A percentile compares a stretch with the other conserved stretches of the same genome.
Evolutionary conservation across 129 eudicot genomes (phyloP).

Genomic region (Arctium lappa): DNA sequence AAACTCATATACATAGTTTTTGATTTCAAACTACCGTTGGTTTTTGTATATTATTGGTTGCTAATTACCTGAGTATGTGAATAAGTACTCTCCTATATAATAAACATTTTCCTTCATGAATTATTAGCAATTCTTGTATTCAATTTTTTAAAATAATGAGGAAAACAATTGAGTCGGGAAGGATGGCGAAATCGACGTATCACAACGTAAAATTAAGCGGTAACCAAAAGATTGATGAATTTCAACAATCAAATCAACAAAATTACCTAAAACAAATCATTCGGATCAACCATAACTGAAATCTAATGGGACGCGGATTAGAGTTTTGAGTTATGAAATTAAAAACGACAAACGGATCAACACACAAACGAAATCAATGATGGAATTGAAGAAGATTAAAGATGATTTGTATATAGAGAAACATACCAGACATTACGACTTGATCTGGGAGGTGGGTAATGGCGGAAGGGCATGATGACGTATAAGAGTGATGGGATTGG

Average conservation of each 20-base stretch:
- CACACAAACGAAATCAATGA: not conserved
- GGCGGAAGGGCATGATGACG: slow-evolving; percentile 33
- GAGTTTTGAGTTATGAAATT: not conserved
- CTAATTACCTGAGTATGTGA: no score
- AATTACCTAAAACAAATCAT: not conserved
- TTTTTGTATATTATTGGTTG: no score
- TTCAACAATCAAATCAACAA: not conserved
- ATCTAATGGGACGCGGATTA: not conserved
- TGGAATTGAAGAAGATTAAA: not conserved
- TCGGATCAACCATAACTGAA: not conserved
- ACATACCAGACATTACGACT: slow-evolving; percentile 23
- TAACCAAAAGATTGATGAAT: not conserved
- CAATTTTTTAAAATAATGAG: no score
- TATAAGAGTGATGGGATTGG: slow-evolving; percentile 24
- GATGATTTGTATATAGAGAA: no score
- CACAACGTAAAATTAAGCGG: no score
- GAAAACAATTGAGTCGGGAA: no score
- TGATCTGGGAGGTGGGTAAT: slow-evolving; percentile 7
- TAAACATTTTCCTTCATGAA: no score
- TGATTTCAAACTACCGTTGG: no score
- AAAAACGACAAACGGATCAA: not conserved
- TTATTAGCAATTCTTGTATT: no score
- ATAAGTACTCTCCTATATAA: no score
- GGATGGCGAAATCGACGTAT: no score
- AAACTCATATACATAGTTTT: no score